Conservation (phyloP, 1,139 yeast species). For the Yamadazyma pseudoaaseri region DNA sequence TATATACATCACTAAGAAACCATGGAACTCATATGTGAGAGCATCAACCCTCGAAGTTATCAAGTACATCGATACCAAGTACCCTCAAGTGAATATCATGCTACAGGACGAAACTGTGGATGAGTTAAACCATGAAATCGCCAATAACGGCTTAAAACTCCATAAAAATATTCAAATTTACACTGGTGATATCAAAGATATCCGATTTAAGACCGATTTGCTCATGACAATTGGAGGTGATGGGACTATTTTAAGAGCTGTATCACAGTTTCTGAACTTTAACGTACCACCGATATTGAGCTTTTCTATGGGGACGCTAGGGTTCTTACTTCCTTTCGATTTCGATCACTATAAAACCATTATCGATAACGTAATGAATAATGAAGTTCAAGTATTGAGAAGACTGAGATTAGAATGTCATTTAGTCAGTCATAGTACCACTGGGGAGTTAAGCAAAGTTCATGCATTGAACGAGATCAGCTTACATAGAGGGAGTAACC, state of each 20-base stretch:
- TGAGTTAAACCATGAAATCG: constrained; percentile 52
- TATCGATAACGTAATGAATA: constrained; percentile 62
- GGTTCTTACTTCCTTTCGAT: constrained; percentile 86
- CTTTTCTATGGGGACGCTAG: constrained; percentile 88
- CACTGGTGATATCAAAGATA: constrained; percentile 59
- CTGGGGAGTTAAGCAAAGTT: constrained; percentile 17
- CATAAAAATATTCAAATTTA: constrained; percentile 21
- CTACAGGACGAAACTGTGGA: constrained; percentile 76
- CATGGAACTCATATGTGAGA: constrained; percentile 67
- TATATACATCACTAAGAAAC: constrained; percentile 79
- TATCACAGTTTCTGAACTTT: constrained; percentile 59
- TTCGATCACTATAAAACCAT: constrained; percentile 60
- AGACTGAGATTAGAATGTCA: constrained; percentile 79
- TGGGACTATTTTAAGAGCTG: constrained; percentile 84
- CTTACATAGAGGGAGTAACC: constrained; percentile 84
- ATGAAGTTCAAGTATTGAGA: constrained; percentile 62
- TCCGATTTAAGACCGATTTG: constrained; percentile 61
- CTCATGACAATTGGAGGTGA: constrained; percentile 92
- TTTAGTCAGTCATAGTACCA: constrained; percentile 42
- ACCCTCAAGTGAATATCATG: constrained; percentile 72
- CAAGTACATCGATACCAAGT: constrained; percentile 49
- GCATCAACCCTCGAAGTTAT: constrained; percentile 68
- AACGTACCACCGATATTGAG: constrained; percentile 87
- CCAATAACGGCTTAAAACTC: constrained; percentile 8
- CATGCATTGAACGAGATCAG: constrained; percentile 93